Base-by-base conservation (phyloP, 257 asterid genomes). In the Jacaranda copaia region DNA sequence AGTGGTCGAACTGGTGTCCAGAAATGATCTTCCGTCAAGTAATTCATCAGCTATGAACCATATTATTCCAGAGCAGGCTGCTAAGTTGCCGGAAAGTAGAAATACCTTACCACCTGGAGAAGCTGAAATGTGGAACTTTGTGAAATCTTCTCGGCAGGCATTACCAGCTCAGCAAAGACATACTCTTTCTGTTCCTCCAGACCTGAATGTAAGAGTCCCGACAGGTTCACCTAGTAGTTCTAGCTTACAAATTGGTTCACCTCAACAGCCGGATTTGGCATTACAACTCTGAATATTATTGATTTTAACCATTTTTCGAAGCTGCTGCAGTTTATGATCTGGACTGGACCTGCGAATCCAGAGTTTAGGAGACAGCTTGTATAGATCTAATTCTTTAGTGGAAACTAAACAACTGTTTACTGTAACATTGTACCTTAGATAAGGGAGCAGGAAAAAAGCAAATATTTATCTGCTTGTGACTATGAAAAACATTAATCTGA, bases 261-360 rank as follows among this genome's bases (percentile, higher is more conserved):
- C 98, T 0, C 96, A 84, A 81, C 97, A 88, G 78, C 97, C 98
- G 7, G 97, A 95, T 79, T 86, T 95, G 82, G 97, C 96, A n/a
- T 81, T 93, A 70, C 99, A 95, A 80, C 98, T 93, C n/a, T 93
- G 90, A 82, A 55, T 53, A 55, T 58, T 13, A 20, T 74, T 46
- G 74, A 73, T 53, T 52, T 81, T 56, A 7, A 62, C 73, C 62
- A 68, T 65, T 77, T 42, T 74, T 72, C 51, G 61, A 78, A 72
- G 81, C 75, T 77, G 80, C 78, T 58, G 77, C 78, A 72, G 81
- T 63, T 70, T 72, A 64, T 55, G 62, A 53, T 77, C 76, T 32
- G 77, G 66, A 74, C 62, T 49, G 80, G 72, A 57, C 84, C 55
- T 63, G 10, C 63, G 72, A 5, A 42, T 42, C 6, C 74, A 77